Base-by-base conservation (phyloP, 2,329 filamentous ascomycete genomes). In the Aschersonia sp. region DNA sequence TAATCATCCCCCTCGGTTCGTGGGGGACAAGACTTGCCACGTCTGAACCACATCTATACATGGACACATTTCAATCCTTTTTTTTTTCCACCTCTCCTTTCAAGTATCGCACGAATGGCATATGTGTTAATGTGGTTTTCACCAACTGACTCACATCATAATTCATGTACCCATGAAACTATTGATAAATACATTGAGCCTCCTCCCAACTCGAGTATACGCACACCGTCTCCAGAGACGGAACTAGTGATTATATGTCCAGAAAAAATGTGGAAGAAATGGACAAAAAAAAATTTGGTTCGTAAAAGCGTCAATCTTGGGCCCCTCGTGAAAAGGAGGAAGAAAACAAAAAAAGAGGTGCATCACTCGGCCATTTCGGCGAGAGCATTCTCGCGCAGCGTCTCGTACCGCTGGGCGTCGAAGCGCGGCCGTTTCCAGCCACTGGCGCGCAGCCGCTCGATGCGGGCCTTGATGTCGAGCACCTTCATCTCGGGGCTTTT, bases 381-480 rank as follows among this genome's bases (percentile, higher is more conserved):
- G 48, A 79, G 60, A 40, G 69, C 75, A 46, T 62, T 66, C 54
- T 73, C 71, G 11, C 73, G 63, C 7, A 79, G 62, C 22, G 67
- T 66, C 56, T 76, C 70, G 55, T 80, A 79, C 39, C 72, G 66
- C 43, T 63, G 59, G 5, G 63, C 61, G 51, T 80, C 71, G 53
- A 80, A 80, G 29, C 76, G 69, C 53, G 70, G 70, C 31, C 76
- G 63, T 55, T 68, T 68, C 76, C 76, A 79, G 2, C 75, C 75
- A 45, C 56, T 66, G n/a, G 68, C 68, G 22, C 73, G 69, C 9
- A 80, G 60, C 8, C 70, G 66, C 60, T 76, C 72, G 52, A 79
- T 78, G 30, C 76, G 68, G 6, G 70, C 65, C 49, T 67, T 64
- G 3, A 76, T 60, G 35, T 75, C 71, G 14, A 66, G 54, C 2